A percentile compares a stretch with the other conserved stretches of the same genome.
Conservation (phyloP, 306 rosid species). For the Cicer yamashitae region DNA sequence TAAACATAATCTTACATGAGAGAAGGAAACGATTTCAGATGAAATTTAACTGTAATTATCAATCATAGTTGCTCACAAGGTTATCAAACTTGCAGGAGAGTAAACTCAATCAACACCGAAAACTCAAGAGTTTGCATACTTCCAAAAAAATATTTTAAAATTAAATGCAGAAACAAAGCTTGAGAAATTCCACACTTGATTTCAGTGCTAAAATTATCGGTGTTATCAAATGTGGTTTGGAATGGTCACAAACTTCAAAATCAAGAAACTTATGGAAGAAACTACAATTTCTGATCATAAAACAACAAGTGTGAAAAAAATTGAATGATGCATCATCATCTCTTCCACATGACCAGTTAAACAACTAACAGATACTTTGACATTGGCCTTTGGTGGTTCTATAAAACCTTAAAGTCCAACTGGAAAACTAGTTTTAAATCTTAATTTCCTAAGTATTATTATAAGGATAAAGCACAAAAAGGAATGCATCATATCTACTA, state of each 20-base stretch:
- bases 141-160: not conserved
- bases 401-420: not conserved
- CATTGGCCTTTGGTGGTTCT: not conserved
- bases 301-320: not conserved
- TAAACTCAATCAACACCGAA: not conserved
- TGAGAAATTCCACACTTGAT: constrained; percentile 1
- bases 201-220: not conserved
- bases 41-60: constrained; percentile 15
- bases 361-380: not conserved
- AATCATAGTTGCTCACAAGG: not conserved
- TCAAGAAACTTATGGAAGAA: not conserved
- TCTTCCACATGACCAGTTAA: not conserved
- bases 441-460: not conserved
- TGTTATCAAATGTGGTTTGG: constrained; percentile 5
- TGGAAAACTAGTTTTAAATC: constrained; percentile 17
- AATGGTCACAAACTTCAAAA: constrained; percentile 3
- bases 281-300: not conserved
- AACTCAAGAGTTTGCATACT: not conserved
- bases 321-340: not conserved
- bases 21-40: constrained; percentile 18
- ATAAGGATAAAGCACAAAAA: constrained; percentile 18
- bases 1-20: constrained; percentile 14
- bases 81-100: constrained; percentile 3
- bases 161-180: not conserved
- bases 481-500: constrained; percentile 7